phyloP scores from a whole-genome alignment of 2,329 filamentous ascomycete genomes.

The Pestalotiopsis sp. region DNA sequence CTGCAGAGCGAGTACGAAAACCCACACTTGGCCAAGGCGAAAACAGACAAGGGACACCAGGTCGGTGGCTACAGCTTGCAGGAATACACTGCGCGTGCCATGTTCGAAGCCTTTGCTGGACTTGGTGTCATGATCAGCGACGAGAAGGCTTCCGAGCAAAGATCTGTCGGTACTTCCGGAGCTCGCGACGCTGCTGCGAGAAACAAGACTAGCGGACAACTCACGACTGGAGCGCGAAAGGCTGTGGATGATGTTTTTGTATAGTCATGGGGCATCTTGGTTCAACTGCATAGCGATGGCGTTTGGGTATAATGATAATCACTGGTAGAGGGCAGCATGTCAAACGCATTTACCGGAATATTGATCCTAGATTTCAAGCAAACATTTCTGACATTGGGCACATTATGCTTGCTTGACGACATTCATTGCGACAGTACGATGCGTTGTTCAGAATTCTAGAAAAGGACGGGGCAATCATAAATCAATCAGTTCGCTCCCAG shows the following conservation, averaged over 20 bases:
- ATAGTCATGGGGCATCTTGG: slow-evolving; percentile 7
- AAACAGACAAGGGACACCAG: slow-evolving; percentile 65
- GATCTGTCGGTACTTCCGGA: slow-evolving; percentile 33
- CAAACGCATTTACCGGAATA: background rate
- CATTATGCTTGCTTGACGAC: no score
- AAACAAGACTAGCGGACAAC: slow-evolving; percentile 27
- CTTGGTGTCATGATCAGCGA: slow-evolving; percentile 86
- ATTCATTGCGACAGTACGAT: no score
- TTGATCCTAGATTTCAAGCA: background rate
- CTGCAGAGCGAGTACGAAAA: slow-evolving; percentile 74
- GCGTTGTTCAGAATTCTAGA: no score
- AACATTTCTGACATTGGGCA: background rate
- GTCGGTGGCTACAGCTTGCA: slow-evolving; percentile 83
- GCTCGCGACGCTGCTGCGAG: slow-evolving; percentile 38
- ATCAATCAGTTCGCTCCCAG: no score
- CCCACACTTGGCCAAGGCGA: slow-evolving; percentile 69
- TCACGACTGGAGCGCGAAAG: slow-evolving; percentile 39
- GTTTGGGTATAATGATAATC: slow-evolving; percentile 20
- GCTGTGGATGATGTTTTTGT: slow-evolving; percentile 50
- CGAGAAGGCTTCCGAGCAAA: slow-evolving; percentile 56
- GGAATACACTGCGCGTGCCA: slow-evolving; percentile 79
- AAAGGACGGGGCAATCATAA: no score
- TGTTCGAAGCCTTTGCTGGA: slow-evolving; percentile 90
- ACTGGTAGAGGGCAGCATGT: background rate
- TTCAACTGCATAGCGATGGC: slow-evolving; percentile 33